These are phyloP conservation scores for Candida arabinofermentans DNA, from an alignment of 805 yeast genomes.

Conservation along the genomic window DNA sequence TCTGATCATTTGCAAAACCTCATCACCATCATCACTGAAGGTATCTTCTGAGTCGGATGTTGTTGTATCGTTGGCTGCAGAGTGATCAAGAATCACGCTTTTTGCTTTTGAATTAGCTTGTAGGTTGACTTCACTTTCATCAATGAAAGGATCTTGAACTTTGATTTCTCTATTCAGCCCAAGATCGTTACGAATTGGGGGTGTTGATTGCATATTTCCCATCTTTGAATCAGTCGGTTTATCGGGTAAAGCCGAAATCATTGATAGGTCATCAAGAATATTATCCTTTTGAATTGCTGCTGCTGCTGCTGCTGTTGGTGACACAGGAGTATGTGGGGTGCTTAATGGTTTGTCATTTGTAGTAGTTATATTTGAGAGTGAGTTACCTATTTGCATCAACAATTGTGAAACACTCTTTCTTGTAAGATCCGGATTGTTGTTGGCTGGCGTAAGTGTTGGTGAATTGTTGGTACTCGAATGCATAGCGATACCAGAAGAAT, in stretches of 20 bases:
- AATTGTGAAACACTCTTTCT: slow-evolving; percentile 23
- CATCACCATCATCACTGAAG: background rate
- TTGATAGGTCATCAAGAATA: background rate
- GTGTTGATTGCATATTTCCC: no score
- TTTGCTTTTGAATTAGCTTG: no score
- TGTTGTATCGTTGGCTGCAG: background rate
- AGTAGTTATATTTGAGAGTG: slow-evolving; percentile 6
- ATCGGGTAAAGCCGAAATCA: background rate
- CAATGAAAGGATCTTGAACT: no score
- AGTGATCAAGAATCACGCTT: no score
- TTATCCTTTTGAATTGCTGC: background rate
- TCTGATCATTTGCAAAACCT: background rate
- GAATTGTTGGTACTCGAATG: slow-evolving; percentile 1
- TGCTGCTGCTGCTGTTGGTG: background rate
- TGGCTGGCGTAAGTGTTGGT: slow-evolving; percentile 3
- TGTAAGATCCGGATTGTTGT: background rate
- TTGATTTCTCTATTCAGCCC: no score
- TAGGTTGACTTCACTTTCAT: no score
- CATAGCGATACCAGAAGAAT: background rate
- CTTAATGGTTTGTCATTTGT: background rate
- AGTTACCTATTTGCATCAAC: slow-evolving; percentile 22
- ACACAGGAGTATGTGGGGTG: background rate
- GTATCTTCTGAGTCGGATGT: slow-evolving; percentile 9
- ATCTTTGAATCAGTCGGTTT: no score
- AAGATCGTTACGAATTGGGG: no score